Conservation (phyloP, 805 yeast genomes). For the Hyphopichia homilentoma region DNA sequence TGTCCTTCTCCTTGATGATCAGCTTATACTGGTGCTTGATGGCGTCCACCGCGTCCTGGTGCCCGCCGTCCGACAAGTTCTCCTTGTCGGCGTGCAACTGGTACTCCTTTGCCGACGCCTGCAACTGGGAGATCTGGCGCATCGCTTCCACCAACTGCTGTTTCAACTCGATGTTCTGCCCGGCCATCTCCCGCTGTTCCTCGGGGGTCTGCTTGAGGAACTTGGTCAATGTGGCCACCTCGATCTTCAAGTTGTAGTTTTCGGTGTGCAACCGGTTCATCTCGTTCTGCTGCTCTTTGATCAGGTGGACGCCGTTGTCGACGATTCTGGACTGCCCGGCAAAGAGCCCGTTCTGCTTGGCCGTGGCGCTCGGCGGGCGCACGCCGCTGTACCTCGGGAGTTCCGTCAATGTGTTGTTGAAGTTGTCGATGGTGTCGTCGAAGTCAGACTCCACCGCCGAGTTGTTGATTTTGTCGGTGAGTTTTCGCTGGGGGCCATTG, state of each 20-base stretch:
- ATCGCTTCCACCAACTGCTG: constrained; percentile 19
- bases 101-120: constrained; percentile 7
- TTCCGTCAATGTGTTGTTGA: constrained; percentile 9
- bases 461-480: constrained; percentile 1
- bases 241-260: constrained; percentile 42
- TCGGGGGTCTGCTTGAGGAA: constrained; percentile 41
- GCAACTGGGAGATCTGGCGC: constrained; percentile 9
- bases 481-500: constrained; percentile 4
- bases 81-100: constrained; percentile 8
- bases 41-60: constrained; percentile 3
- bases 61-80: not conserved
- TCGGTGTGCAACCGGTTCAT: constrained; percentile 32
- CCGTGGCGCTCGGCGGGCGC: not conserved
- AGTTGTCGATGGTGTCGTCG: constrained; percentile 13
- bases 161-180: constrained; percentile 33
- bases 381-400: not conserved
- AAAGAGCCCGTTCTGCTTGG: not conserved
- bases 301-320: constrained; percentile 11
- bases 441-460: constrained; percentile 9
- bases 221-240: constrained; percentile 38
- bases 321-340: constrained; percentile 5
- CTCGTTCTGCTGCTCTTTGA: constrained; percentile 18
- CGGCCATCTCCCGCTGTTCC: constrained; percentile 34
- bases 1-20: constrained; percentile 5
- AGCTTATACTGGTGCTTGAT: constrained; percentile 7